Evolutionary conservation across 192 early-diverging fungal genomes (phyloP), one percentile per base, ranked within the genome.

Genomic region (Kappamyces sp.): DNA sequence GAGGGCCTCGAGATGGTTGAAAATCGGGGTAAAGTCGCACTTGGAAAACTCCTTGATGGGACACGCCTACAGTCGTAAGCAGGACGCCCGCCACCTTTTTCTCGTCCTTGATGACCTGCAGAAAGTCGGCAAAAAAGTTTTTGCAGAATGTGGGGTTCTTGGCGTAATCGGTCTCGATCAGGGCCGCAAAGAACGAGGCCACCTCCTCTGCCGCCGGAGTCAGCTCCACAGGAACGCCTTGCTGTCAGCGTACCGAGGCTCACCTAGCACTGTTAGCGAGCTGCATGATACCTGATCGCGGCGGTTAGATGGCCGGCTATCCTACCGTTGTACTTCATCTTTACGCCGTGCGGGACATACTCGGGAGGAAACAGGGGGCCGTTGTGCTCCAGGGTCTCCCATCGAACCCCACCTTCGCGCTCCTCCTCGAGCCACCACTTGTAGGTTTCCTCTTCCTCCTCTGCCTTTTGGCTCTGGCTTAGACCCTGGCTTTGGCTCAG

Each of bases 41-140:
- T 88, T 84, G 34, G 73, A 64, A 40, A 94, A 93, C 34, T 79
- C 74, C 51, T 77, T 82, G 61, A 98, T 87, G 23, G 82, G 76
- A 38, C 58, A 60, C 15, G 43, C 35, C 31, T 23, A 12, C 13
- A 49, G 8, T 43, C 8, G 35, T 9, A 33, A 15, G 32, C 39
- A 46, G 46, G 39, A 3, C 1, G 58, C 10, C 1, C 44, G 42
- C 60, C 72, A 87, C 84, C 63, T 75, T 79, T 42, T 82, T 81
- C 51, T 80, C 66, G 53, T 82, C 66, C 32, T 72, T 71, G 15
- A 93, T 68, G 9, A 96, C 50, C 34, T 71, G 77, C 55, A 76
- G 70, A 70, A 89, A 98, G 66, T 98, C 96, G 12, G 60, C 66
- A 66, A 98, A 98, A 63, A 98, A 98, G 80, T 98, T 98, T 54